These are phyloP conservation scores for Rubroboletus satanas DNA, from an alignment of 768 basidiomycete genomes.

Conservation along the genomic window DNA sequence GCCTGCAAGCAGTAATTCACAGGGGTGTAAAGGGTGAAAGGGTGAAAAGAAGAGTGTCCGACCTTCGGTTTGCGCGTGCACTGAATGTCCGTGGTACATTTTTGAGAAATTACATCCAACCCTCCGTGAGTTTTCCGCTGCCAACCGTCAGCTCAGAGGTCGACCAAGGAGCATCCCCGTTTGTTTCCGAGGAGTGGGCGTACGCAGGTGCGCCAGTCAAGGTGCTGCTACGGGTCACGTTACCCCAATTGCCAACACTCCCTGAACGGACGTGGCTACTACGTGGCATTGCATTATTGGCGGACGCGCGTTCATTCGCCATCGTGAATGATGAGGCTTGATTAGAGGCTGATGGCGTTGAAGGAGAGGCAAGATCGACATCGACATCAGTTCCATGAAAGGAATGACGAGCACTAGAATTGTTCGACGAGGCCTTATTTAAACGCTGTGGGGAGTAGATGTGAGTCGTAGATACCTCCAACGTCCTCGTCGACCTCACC, in stretches of 20 bases:
- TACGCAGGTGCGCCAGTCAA: slow-evolving; percentile 48
- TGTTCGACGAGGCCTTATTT: slow-evolving; percentile 45
- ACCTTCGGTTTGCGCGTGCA: slow-evolving; percentile 26
- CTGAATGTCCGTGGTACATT: slow-evolving; percentile 3
- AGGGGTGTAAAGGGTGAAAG: slow-evolving; percentile 7
- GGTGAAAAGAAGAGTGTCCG: slow-evolving; percentile 38
- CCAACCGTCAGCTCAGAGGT: slow-evolving; percentile 49
- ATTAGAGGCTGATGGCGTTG: slow-evolving; percentile 47
- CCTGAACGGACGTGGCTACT: slow-evolving; percentile 71
- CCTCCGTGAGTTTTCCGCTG: slow-evolving; percentile 52
- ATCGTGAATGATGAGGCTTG: slow-evolving; percentile 39
- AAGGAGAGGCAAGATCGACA: slow-evolving; percentile 54
- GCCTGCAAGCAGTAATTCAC: slow-evolving; percentile 5
- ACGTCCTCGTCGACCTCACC: slow-evolving; percentile 37
- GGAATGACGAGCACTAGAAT: slow-evolving; percentile 63
- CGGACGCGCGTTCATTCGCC: slow-evolving; percentile 36
- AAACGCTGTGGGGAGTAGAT: slow-evolving; percentile 36
- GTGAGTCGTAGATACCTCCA: slow-evolving; percentile 5
- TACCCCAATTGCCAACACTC: slow-evolving; percentile 79
- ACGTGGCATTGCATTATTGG: slow-evolving; percentile 38
- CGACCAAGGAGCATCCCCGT: slow-evolving; percentile 56
- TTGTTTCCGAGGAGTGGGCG: slow-evolving; percentile 53
- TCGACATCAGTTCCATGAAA: slow-evolving; percentile 70
- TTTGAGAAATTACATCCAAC: slow-evolving; percentile 33
- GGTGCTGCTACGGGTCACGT: slow-evolving; percentile 51